Conservation (phyloP, 116 monocot genomes). For the Dioscorea cayenensis region DNA sequence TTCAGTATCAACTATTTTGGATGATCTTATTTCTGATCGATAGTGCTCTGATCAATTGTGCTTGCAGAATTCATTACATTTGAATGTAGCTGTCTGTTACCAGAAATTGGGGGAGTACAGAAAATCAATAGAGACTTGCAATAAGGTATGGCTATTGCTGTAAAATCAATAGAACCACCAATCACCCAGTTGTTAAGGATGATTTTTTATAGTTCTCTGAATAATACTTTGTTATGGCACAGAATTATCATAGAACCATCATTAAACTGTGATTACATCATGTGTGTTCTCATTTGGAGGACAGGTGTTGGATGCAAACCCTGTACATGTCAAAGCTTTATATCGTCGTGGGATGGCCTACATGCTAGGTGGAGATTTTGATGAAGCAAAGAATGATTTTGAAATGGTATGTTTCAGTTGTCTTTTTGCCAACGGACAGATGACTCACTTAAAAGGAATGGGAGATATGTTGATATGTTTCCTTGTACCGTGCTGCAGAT, state of each 20-base stretch:
- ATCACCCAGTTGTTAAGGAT: too few species aligned
- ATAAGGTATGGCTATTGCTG: constrained; percentile 51
- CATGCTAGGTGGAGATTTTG: constrained; percentile 84
- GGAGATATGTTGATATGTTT: background rate
- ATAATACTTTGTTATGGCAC: background rate
- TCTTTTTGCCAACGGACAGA: background rate
- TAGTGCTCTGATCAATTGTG: background rate
- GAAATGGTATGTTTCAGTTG: constrained; percentile 41
- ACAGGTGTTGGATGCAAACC: constrained; percentile 81
- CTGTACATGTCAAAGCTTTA: constrained; percentile 76
- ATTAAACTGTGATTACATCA: too few species aligned
- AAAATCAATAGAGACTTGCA: constrained; percentile 83
- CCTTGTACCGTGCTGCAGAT: constrained; percentile 28
- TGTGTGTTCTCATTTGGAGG: too few species aligned
- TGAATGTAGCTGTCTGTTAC: constrained; percentile 92
- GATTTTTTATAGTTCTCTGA: background rate
- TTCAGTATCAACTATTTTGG: background rate
- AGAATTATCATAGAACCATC: too few species aligned
- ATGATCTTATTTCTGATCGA: background rate
- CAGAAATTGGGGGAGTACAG: constrained; percentile 82
- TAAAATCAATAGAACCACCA: too few species aligned
- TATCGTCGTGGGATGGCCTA: constrained; percentile 87
- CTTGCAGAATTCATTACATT: constrained; percentile 74
- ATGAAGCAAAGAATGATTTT: constrained; percentile 82
- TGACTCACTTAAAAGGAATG: too few species aligned